phyloP scores from a whole-genome alignment of 179 eudicot genomes.

The Carnegiea gigantea region DNA sequence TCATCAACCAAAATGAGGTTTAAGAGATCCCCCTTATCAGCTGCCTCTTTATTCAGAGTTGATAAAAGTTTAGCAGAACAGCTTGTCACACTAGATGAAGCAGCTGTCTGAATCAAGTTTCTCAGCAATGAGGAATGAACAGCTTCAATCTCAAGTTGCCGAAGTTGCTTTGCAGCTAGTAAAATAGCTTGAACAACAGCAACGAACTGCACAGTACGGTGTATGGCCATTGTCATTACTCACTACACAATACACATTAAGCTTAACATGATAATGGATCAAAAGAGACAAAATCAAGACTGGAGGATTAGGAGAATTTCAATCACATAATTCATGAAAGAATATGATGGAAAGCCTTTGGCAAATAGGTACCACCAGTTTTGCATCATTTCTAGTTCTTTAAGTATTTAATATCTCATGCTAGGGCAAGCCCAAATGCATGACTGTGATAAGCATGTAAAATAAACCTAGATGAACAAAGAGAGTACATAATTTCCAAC shows the following conservation, averaged over 20 bases:
- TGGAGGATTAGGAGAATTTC: background rate
- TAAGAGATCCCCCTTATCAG: constrained; percentile 60
- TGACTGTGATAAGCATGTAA: background rate
- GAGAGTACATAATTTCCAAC: background rate
- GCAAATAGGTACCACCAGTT: background rate
- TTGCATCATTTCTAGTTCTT: background rate
- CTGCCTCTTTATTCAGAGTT: constrained; percentile 79
- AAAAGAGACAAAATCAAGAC: constrained; percentile 1
- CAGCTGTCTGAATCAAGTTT: constrained; percentile 64
- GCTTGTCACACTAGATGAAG: constrained; percentile 61
- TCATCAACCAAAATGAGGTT: constrained; percentile 57
- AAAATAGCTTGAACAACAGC: constrained; percentile 74
- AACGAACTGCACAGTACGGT: constrained; percentile 62
- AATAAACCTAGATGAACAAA: background rate
- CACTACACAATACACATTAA: constrained; percentile 20
- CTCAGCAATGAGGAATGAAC: constrained; percentile 64
- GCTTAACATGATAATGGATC: constrained; percentile 2
- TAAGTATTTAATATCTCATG: background rate
- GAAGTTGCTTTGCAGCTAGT: constrained; percentile 74
- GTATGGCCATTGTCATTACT: constrained; percentile 18
- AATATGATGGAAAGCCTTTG: background rate
- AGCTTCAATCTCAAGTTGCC: constrained; percentile 50
- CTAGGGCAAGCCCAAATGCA: constrained; percentile 1
- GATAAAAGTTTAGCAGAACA: constrained; percentile 67
- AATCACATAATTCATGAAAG: constrained; percentile 1